Percentiles rank a stretch among this genome's conserved stretches.
Conservation (phyloP, 495 filamentous ascomycete species). For the Aspergillus asperescens region DNA sequence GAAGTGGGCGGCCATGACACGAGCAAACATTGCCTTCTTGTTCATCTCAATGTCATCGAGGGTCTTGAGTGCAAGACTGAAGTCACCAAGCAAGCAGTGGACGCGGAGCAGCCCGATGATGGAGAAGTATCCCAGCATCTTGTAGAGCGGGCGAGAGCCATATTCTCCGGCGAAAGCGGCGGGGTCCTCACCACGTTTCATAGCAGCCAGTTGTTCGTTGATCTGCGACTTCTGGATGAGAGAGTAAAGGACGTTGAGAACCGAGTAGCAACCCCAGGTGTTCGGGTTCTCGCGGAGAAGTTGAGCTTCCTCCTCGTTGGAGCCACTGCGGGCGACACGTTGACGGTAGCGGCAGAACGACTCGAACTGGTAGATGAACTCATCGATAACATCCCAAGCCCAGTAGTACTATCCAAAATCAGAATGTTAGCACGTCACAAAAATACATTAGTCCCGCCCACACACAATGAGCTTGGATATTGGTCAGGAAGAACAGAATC, state of each 20-base stretch:
- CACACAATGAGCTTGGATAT: slow-evolving; percentile 12
- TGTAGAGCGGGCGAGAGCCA: slow-evolving; percentile 84
- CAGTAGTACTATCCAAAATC: slow-evolving; percentile 74
- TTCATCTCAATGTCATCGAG: slow-evolving; percentile 99
- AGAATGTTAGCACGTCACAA: slow-evolving; percentile 7
- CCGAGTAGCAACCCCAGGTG: slow-evolving; percentile 99
- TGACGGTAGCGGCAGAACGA: slow-evolving; percentile 96
- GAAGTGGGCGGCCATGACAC: slow-evolving; percentile 99
- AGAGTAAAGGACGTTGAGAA: slow-evolving; percentile 98
- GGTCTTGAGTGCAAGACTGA: slow-evolving; percentile 95
- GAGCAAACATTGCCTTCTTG: slow-evolving; percentile 99
- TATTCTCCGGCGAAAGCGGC: slow-evolving; percentile 85
- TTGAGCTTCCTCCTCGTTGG: slow-evolving; percentile 82
- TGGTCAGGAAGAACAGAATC: background rate
- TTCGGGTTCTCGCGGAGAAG: slow-evolving; percentile 93
- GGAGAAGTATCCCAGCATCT: slow-evolving; percentile 98
- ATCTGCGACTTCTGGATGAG: slow-evolving; percentile 97
- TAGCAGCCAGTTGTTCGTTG: slow-evolving; percentile 89
- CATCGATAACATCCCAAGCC: slow-evolving; percentile 99
- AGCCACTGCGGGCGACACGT: slow-evolving; percentile 76
- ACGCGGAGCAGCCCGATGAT: slow-evolving; percentile 96
- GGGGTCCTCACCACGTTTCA: slow-evolving; percentile 88
- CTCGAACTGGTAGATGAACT: slow-evolving; percentile 99
- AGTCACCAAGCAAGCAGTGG: slow-evolving; percentile 94
- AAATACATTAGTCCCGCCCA: background rate